These are phyloP conservation scores for Fusarium fujikuroi DNA, from an alignment of 2,329 filamentous ascomycete genomes.

Conservation along the genomic window DNA sequence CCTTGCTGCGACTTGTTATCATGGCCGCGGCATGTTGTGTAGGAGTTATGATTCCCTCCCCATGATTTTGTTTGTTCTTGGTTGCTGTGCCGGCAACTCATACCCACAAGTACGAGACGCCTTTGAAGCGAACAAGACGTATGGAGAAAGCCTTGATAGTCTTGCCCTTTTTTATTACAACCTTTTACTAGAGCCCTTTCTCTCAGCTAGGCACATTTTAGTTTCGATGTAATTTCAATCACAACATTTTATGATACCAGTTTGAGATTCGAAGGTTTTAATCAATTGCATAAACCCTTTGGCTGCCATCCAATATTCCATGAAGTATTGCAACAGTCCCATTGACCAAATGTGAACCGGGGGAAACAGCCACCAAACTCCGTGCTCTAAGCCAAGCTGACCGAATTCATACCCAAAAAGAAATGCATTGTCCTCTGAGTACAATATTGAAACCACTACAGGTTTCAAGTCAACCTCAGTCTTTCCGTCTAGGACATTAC, in stretches of 20 bases:
- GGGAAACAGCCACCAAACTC: conserved; percentile 34
- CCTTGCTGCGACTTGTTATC: conserved; percentile 31
- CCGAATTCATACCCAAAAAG: conserved; percentile 4
- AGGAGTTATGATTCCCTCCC: conserved; percentile 44
- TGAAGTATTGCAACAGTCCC: conserved; percentile 5
- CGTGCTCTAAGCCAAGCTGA: conserved; percentile 37
- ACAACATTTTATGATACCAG: conserved; percentile 59
- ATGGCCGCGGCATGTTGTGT: conserved; percentile 39
- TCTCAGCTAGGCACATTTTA: conserved; percentile 53
- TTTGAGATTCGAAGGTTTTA: conserved; percentile 39
- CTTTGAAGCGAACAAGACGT: conserved; percentile 43
- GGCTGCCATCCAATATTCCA: background rate
- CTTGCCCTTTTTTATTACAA: conserved; percentile 51
- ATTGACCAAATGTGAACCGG: background rate
- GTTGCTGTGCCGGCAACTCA: conserved; percentile 38
- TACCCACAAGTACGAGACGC: conserved; percentile 35
- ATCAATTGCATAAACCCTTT: conserved; percentile 12
- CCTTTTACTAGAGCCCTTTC: conserved; percentile 48
- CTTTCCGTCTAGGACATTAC: conserved; percentile 19
- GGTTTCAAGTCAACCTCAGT: background rate
- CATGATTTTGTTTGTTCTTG: conserved; percentile 40
- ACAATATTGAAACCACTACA: background rate
- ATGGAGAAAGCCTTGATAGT: conserved; percentile 50
- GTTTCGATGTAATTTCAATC: conserved; percentile 60
- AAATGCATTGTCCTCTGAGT: conserved; percentile 11